Evolutionary conservation across 1,284 basidiomycete species (phyloP).

Genomic region (Microbotryum lychnidis-dioicae): DNA sequence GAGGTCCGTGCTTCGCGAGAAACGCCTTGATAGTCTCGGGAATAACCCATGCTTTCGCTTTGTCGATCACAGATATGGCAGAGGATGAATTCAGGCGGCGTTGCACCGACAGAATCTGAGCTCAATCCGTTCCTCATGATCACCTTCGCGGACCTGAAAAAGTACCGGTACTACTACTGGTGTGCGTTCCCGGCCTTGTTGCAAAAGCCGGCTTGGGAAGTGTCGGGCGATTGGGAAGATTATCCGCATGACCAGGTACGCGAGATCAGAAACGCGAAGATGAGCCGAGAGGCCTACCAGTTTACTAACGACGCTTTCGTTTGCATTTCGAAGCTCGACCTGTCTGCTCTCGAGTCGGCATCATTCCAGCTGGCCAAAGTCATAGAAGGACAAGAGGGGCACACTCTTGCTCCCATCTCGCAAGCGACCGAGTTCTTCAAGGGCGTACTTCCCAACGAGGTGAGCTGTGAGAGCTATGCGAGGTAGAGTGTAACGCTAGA

Average conservation of each 20-base stretch:
- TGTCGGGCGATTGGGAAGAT: conserved; percentile 36
- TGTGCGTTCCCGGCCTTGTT: conserved; percentile 90
- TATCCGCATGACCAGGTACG: neutral
- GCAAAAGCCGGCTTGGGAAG: conserved; percentile 77
- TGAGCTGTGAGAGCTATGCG: too few species aligned
- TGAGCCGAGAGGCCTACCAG: too few species aligned
- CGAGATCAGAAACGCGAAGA: neutral
- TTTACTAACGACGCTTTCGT: too few species aligned
- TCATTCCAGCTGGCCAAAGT: too few species aligned
- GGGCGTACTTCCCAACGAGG: too few species aligned
- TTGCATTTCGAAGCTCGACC: too few species aligned
- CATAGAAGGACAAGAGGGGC: too few species aligned
- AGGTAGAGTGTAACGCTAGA: too few species aligned
- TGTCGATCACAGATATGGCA: neutral
- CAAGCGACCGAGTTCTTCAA: too few species aligned
- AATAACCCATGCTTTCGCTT: neutral
- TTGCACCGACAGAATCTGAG: neutral
- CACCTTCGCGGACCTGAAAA: conserved; percentile 94
- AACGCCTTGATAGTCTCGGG: neutral
- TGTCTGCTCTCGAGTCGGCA: too few species aligned
- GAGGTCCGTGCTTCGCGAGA: conserved; percentile 11
- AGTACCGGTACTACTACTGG: conserved; percentile 97
- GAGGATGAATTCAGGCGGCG: too few species aligned
- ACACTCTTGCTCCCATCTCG: too few species aligned
- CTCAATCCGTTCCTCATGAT: conserved; percentile 78